These are phyloP conservation scores for Phaseolus lunatus DNA, from an alignment of 306 rosid species.

Conservation along the genomic window DNA sequence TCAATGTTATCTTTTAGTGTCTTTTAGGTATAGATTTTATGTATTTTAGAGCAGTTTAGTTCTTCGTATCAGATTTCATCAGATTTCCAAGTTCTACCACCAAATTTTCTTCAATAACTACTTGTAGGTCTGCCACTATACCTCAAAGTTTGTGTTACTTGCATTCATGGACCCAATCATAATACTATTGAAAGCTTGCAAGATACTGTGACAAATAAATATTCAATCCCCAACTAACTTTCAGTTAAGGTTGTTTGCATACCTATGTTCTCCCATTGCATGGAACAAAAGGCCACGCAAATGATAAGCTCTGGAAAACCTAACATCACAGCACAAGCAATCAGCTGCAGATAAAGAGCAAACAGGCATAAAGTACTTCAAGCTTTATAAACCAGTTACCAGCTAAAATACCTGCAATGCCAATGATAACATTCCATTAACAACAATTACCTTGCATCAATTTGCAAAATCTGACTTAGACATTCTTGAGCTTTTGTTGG, in stretches of 20 bases:
- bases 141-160: neutral
- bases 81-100: conserved; percentile 35
- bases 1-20: no score
- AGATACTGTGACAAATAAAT: conserved; percentile 34
- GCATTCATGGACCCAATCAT: conserved; percentile 29
- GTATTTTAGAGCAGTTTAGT: no score
- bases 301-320: conserved; percentile 92
- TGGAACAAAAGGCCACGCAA: conserved; percentile 84
- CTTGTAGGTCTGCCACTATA: conserved; percentile 31
- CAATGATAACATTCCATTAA: conserved; percentile 41
- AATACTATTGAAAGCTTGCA: conserved; percentile 21
- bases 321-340: conserved; percentile 53
- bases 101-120: conserved; percentile 22
- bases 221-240: conserved; percentile 26
- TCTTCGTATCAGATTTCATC: conserved; percentile 13
- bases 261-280: conserved; percentile 97
- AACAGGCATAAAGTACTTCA: conserved; percentile 32
- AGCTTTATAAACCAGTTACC: conserved; percentile 16
- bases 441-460: conserved; percentile 76
- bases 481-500: conserved; percentile 75
- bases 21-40: no score
- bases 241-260: conserved; percentile 34
- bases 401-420: conserved; percentile 25
- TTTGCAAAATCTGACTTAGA: conserved; percentile 69
- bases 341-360: conserved; percentile 36